Evolutionary conservation across 106 monocot genomes (phyloP).

Genomic region (Chionographis japonica): DNA sequence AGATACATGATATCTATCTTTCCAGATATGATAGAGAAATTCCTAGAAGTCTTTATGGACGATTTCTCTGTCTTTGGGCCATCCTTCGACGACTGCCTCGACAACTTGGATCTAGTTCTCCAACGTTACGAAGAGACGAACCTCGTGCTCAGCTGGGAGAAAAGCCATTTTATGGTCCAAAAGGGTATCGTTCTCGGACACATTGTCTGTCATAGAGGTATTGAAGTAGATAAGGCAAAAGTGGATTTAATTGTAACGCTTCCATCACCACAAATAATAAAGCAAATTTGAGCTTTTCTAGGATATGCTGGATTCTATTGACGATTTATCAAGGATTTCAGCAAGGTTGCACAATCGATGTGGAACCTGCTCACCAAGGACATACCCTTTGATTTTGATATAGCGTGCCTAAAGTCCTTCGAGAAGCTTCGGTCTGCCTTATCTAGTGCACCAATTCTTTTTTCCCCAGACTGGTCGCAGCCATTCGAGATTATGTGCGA

Average conservation of each 20-base stretch:
- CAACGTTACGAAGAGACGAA: neutral
- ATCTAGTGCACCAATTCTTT: too few relatives aligned
- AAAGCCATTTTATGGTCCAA: conserved; percentile 21
- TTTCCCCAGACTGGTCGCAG: too few relatives aligned
- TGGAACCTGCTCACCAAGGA: too few relatives aligned
- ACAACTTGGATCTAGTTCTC: neutral
- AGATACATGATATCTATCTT: too few relatives aligned
- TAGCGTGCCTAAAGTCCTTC: too few relatives aligned
- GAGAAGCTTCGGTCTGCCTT: too few relatives aligned
- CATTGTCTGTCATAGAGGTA: neutral
- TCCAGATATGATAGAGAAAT: too few relatives aligned
- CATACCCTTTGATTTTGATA: conserved; percentile 7
- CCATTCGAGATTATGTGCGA: too few relatives aligned
- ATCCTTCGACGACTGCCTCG: neutral
- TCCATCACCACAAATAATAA: neutral
- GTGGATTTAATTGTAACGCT: conserved; percentile 10
- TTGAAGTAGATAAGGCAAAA: conserved; percentile 22
- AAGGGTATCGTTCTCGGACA: conserved; percentile 11
- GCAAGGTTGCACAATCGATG: neutral
- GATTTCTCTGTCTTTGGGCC: conserved; percentile 8
- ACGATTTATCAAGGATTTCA: conserved; percentile 5
- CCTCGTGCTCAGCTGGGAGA: conserved; percentile 10
- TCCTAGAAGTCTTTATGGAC: too few relatives aligned
- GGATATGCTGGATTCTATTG: conserved; percentile 20
- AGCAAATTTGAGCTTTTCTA: conserved; percentile 6